phyloP scores from a whole-genome alignment of 805 yeast genomes.

The Wickerhamomyces subpelliculosus region DNA sequence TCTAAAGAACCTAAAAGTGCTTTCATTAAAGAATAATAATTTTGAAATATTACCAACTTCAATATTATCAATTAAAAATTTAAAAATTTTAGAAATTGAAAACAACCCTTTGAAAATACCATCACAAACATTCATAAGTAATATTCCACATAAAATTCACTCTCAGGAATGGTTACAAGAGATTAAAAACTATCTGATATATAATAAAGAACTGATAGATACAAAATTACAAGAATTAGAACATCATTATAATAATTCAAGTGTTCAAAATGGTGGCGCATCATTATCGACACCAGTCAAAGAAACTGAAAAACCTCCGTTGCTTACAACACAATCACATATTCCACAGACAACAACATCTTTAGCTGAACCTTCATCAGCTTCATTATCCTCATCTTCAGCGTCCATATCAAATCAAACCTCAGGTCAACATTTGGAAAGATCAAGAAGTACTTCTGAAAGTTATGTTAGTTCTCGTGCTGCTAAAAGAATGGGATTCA shows the following conservation, averaged over 20 bases:
- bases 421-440: conserved; percentile 16
- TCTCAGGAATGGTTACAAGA: conserved; percentile 36
- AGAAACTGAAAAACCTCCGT: neutral
- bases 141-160: conserved; percentile 26
- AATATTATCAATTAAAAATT: conserved; percentile 41
- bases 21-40: conserved; percentile 56
- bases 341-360: conserved; percentile 3
- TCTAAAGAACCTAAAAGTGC: conserved; percentile 41
- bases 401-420: conserved; percentile 19
- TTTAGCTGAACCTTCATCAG: neutral
- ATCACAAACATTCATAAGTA: conserved; percentile 30
- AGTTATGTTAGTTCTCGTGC: conserved; percentile 51
- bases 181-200: conserved; percentile 7
- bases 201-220: conserved; percentile 1
- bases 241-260: too few relatives aligned
- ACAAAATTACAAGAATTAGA: neutral
- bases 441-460: conserved; percentile 33
- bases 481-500: conserved; percentile 70
- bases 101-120: conserved; percentile 56
- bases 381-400: conserved; percentile 22
- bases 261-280: conserved; percentile 1
- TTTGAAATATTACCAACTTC: conserved; percentile 48
- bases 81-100: conserved; percentile 53
- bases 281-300: neutral
- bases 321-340: neutral